A percentile compares a stretch with the other conserved stretches of the same genome.
Evolutionary conservation across 352 stramenopile species (phyloP).

Genomic region (Globisporangium parvum): DNA sequence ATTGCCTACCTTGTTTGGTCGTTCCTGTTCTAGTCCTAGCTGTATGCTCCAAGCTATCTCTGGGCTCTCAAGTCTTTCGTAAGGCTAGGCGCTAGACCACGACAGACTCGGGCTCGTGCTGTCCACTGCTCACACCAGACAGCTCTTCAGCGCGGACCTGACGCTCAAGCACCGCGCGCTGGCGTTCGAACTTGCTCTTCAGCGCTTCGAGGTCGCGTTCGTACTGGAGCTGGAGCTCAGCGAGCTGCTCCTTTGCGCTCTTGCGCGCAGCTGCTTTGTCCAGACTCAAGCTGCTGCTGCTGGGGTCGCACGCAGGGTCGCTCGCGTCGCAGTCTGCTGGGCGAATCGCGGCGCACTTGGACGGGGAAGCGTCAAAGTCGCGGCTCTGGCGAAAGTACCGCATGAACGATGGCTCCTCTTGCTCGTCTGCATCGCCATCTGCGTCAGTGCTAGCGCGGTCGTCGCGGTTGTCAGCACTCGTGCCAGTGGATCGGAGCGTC

Average conservation of each 20-base stretch:
- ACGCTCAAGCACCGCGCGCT: slow-evolving; percentile 41
- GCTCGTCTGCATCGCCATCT: background rate
- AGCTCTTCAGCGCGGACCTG: slow-evolving; percentile 30
- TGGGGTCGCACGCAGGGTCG: slow-evolving; percentile 5
- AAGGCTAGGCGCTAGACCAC: slow-evolving; percentile 4
- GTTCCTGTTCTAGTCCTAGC: no score
- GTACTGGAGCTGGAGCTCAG: slow-evolving; percentile 51
- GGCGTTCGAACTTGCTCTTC: slow-evolving; percentile 29
- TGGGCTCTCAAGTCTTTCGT: background rate
- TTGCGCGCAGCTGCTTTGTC: slow-evolving; percentile 9
- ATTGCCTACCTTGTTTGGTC: no score
- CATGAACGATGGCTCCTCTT: slow-evolving; percentile 70
- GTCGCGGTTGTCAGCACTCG: slow-evolving; percentile 9
- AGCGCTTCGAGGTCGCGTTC: slow-evolving; percentile 36
- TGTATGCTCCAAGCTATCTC: background rate
- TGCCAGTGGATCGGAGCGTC: slow-evolving; percentile 1
- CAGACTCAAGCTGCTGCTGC: background rate
- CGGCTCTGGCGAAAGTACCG: slow-evolving; percentile 59
- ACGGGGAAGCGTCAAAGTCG: slow-evolving; percentile 10
- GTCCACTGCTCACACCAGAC: background rate
- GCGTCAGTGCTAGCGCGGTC: slow-evolving; percentile 10
- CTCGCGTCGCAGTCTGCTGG: slow-evolving; percentile 12
- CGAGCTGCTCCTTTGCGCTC: slow-evolving; percentile 37
- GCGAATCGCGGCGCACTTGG: slow-evolving; percentile 3
- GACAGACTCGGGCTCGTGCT: slow-evolving; percentile 8